These are phyloP conservation scores for Mycena floridula DNA, from an alignment of 768 basidiomycete genomes.

Conservation along the genomic window DNA sequence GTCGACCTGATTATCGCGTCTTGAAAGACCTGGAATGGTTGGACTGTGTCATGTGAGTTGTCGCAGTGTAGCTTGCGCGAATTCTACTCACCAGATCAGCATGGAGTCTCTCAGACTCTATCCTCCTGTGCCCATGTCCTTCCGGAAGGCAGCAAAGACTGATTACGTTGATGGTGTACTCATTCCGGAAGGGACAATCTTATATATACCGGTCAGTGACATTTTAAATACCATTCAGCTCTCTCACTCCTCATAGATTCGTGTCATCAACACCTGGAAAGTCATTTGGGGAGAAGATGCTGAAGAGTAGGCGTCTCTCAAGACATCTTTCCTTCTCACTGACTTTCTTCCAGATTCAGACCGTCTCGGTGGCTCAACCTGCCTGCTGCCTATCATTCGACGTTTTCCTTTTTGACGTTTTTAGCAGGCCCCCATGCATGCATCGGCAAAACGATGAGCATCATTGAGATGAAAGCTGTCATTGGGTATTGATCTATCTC, in stretches of 20 bases:
- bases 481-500: neutral
- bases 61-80: too few species aligned
- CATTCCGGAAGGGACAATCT: slow-evolving; percentile 32
- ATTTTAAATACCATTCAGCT: too few species aligned
- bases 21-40: slow-evolving; percentile 33
- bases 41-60: slow-evolving; percentile 32
- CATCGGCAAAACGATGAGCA: slow-evolving; percentile 21
- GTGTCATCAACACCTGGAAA: slow-evolving; percentile 15
- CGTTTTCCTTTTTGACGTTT: slow-evolving; percentile 14
- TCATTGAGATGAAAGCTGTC: slow-evolving; percentile 21
- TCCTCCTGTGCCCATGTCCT: slow-evolving; percentile 34
- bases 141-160: slow-evolving; percentile 30
- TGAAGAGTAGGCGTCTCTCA: slow-evolving; percentile 7
- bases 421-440: slow-evolving; percentile 20
- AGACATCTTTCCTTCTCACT: neutral
- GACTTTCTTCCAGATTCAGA: slow-evolving; percentile 7
- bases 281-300: slow-evolving; percentile 19
- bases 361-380: slow-evolving; percentile 16
- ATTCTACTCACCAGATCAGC: too few species aligned
- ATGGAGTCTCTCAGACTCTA: slow-evolving; percentile 36
- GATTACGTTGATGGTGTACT: slow-evolving; percentile 34
- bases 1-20: slow-evolving; percentile 30
- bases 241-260: slow-evolving; percentile 7
- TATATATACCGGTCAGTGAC: neutral
- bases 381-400: slow-evolving; percentile 8